These are phyloP conservation scores for Backusella sp. DNA, from an alignment of 192 early-diverging fungal species.

Conservation along the genomic window DNA sequence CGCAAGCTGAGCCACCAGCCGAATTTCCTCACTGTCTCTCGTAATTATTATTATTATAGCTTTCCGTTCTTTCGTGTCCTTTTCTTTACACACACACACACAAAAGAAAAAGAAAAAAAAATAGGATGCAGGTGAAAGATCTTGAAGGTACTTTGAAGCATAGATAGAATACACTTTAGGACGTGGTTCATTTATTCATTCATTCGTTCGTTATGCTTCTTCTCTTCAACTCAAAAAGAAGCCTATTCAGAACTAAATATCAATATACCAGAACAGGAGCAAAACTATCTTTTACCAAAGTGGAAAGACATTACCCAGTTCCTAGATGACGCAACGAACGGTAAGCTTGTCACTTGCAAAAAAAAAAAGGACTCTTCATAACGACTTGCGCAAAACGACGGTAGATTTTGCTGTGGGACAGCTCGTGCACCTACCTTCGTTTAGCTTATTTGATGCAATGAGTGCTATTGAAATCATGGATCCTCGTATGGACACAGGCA, in stretches of 20 bases:
- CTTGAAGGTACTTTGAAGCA: not conserved
- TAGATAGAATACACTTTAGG: not conserved
- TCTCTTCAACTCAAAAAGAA: constrained; percentile 13
- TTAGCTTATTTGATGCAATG: constrained; percentile 63
- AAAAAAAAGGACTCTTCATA: no score
- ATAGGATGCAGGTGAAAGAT: not conserved
- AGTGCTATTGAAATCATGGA: constrained; percentile 67
- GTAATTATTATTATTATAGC: not conserved
- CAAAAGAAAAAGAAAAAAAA: not conserved
- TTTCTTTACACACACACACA: not conserved
- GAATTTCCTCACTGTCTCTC: not conserved
- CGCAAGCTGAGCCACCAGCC: not conserved
- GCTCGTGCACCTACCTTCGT: constrained; percentile 51
- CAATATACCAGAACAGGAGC: constrained; percentile 18
- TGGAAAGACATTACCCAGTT: constrained; percentile 49
- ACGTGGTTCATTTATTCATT: not conserved
- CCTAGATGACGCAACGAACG: constrained; percentile 42
- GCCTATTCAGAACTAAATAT: constrained; percentile 23
- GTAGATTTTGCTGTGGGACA: constrained; percentile 56
- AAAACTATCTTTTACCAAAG: constrained; percentile 27
- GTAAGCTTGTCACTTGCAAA: constrained; percentile 3
- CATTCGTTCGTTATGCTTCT: not conserved
- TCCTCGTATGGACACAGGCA: constrained; percentile 63
- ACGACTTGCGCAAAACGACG: not conserved
- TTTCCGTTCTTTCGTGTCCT: not conserved